Evolutionary conservation across 768 basidiomycete genomes (phyloP).

Genomic region (Lactarius hengduanensis): DNA sequence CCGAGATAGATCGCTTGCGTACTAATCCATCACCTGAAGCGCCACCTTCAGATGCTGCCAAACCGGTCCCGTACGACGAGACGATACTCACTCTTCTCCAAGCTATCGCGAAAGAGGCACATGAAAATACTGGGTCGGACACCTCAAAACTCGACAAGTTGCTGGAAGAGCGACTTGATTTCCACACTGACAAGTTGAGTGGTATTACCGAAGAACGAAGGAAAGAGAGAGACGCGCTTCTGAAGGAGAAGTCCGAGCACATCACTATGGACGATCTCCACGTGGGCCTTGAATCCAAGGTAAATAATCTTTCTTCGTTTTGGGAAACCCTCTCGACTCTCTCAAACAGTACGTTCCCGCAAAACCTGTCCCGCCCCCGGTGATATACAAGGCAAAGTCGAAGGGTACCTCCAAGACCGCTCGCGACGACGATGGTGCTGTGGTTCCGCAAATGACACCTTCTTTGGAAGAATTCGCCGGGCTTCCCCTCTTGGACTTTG

Average conservation of each 20-base stretch:
- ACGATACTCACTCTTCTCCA: slow-evolving; percentile 81
- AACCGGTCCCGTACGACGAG: slow-evolving; percentile 84
- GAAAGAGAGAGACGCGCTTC: slow-evolving; percentile 60
- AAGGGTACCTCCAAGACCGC: slow-evolving; percentile 49
- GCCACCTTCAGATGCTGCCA: slow-evolving; percentile 68
- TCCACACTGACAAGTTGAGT: slow-evolving; percentile 63
- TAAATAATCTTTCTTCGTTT: slow-evolving; percentile 33
- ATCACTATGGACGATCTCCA: slow-evolving; percentile 95
- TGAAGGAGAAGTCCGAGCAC: slow-evolving; percentile 80
- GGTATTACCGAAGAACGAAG: slow-evolving; percentile 62
- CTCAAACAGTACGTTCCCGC: slow-evolving; percentile 68
- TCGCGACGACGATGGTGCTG: slow-evolving; percentile 52
- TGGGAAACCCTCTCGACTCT: slow-evolving; percentile 2
- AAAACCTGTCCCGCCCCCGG: slow-evolving; percentile 61
- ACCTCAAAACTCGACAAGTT: slow-evolving; percentile 54
- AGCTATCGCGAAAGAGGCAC: slow-evolving; percentile 68
- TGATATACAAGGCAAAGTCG: slow-evolving; percentile 43
- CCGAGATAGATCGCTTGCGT: slow-evolving; percentile 70
- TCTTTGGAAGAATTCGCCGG: slow-evolving; percentile 74
- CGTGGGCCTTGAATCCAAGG: slow-evolving; percentile 82
- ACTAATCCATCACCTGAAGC: slow-evolving; percentile 72
- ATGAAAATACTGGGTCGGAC: slow-evolving; percentile 58
- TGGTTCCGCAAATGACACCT: slow-evolving; percentile 81
- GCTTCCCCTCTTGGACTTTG: slow-evolving; percentile 68
- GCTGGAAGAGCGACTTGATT: slow-evolving; percentile 59